These are phyloP conservation scores for Styphnolobium japonicum DNA, from an alignment of 306 rosid genomes.

Conservation along the genomic window DNA sequence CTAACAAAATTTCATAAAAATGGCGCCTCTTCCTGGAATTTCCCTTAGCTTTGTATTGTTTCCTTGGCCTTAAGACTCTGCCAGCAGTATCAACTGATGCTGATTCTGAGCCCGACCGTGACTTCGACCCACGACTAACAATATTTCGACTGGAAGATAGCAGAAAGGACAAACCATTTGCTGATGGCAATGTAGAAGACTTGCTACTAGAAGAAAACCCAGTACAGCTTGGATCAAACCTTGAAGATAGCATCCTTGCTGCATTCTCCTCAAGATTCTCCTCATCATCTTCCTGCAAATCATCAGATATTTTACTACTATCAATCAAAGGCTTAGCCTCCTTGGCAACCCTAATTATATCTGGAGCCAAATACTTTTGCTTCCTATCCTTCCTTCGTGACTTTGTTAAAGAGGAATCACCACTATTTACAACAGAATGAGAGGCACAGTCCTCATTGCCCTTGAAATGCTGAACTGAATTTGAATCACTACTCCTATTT, in stretches of 20 bases:
- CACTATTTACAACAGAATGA: constrained; percentile 54
- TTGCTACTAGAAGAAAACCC: constrained; percentile 66
- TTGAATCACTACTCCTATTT: constrained; percentile 43
- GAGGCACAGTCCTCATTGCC: constrained; percentile 42
- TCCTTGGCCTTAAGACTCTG: constrained; percentile 84
- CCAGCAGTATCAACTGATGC: constrained; percentile 67
- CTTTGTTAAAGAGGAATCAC: constrained; percentile 43
- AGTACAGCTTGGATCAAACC: constrained; percentile 97
- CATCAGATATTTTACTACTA: constrained; percentile 42
- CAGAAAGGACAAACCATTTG: constrained; percentile 53
- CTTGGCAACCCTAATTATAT: constrained; percentile 32
- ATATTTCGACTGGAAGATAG: constrained; percentile 49
- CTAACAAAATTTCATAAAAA: constrained; percentile 71
- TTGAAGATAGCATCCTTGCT: constrained; percentile 93
- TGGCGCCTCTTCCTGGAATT: constrained; percentile 77
- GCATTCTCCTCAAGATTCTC: constrained; percentile 99
- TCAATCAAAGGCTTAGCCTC: constrained; percentile 49
- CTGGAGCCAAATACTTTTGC: constrained; percentile 39
- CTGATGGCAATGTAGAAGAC: constrained; percentile 51
- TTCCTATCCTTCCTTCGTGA: constrained; percentile 50
- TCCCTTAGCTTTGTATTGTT: constrained; percentile 57
- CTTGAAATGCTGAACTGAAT: constrained; percentile 40
- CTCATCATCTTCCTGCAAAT: constrained; percentile 66
- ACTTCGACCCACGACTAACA: constrained; percentile 47
- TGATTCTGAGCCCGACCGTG: constrained; percentile 62